Percentiles rank a stretch among this genome's conserved stretches.
These are phyloP conservation scores for Gaeumannomyces sp. DNA, from an alignment of 2,329 filamentous ascomycete genomes.

Conservation along the genomic window DNA sequence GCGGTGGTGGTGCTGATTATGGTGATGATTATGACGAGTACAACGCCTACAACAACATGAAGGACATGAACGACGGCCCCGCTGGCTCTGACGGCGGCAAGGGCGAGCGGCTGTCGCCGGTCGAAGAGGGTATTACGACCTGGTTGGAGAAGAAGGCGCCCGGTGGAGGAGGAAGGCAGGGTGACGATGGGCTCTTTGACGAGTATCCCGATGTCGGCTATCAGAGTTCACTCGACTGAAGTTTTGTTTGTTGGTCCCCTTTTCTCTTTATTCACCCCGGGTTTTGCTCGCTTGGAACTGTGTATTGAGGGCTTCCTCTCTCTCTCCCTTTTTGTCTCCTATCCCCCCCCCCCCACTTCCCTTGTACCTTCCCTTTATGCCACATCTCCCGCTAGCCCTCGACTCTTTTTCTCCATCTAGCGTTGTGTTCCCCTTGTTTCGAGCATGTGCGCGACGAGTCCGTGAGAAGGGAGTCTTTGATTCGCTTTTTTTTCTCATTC, in stretches of 20 bases:
- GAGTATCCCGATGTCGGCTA: not conserved
- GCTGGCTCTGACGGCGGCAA: not conserved
- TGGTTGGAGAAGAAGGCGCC: not conserved
- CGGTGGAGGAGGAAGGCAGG: not conserved
- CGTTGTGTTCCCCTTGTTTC: not conserved
- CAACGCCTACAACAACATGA: no score
- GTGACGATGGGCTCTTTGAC: not conserved
- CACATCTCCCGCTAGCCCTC: no score
- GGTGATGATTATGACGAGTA: not conserved
- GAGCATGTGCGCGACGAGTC: not conserved
- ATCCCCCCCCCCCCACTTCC: no score
- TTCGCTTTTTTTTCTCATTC: not conserved
- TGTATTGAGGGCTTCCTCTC: not conserved
- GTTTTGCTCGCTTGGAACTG: not conserved
- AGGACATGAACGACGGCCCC: not conserved
- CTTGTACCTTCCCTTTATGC: no score
- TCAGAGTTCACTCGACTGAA: not conserved
- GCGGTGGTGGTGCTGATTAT: not conserved
- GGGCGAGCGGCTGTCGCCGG: no score
- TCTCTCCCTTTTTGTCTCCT: not conserved
- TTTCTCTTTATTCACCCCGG: not conserved
- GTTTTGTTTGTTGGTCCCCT: not conserved
- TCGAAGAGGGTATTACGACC: not conserved
- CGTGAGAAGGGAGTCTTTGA: not conserved
- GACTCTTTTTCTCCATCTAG: no score